phyloP scores from a whole-genome alignment of 177 flowering plant species.

The Vitis hybrid region DNA sequence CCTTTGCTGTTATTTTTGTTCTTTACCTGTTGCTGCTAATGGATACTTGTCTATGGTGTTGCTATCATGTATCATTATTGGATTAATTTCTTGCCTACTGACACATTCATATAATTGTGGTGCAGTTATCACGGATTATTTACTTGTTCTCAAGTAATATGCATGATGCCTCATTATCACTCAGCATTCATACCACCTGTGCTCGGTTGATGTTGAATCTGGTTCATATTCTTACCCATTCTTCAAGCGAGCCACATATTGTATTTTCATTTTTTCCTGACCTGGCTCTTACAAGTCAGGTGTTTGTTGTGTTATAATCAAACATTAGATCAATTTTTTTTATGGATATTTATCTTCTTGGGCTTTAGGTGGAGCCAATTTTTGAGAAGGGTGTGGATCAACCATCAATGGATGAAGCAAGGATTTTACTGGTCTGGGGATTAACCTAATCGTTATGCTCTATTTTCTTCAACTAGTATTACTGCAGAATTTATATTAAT shows the following conservation, averaged over 20 bases:
- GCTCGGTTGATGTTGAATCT: conserved; percentile 98
- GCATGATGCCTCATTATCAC: conserved; percentile 95
- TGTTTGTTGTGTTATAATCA: neutral
- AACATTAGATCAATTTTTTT: conserved; percentile 1
- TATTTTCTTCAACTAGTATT: neutral
- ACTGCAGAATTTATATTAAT: conserved; percentile 4
- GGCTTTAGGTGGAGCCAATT: conserved; percentile 86
- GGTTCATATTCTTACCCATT: conserved; percentile 41
- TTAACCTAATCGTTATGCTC: neutral
- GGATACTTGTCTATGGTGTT: neutral
- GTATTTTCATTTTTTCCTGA: neutral
- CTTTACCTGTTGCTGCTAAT: neutral
- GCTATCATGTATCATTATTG: neutral
- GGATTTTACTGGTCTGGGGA: conserved; percentile 70
- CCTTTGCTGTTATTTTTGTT: no score
- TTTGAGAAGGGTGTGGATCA: conserved; percentile 94
- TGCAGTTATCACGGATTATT: conserved; percentile 97
- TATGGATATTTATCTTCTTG: neutral
- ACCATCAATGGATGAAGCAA: conserved; percentile 85
- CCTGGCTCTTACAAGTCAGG: neutral
- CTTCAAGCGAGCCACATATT: neutral
- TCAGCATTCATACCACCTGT: conserved; percentile 96
- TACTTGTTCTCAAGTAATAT: conserved; percentile 97
- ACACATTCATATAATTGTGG: neutral
- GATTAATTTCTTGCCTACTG: conserved; percentile 1